Conservation (phyloP, 2,329 filamentous ascomycete species). For the Aspergillus flavus region DNA sequence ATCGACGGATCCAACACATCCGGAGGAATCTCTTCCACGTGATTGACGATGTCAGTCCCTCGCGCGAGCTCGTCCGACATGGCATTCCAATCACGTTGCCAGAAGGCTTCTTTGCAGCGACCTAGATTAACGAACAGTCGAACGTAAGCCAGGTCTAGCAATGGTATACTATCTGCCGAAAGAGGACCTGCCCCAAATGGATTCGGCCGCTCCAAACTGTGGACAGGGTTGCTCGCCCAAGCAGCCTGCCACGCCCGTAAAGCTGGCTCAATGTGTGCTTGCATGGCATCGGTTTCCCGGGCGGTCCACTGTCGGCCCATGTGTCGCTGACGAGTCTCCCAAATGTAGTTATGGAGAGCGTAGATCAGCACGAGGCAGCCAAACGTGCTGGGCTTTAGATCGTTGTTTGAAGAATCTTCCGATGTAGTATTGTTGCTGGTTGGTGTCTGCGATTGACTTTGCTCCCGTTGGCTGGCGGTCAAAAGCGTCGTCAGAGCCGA, state of each 20-base stretch:
- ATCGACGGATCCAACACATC: constrained; percentile 35
- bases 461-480: constrained; percentile 70
- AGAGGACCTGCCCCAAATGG: constrained; percentile 79
- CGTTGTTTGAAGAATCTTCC: constrained; percentile 59
- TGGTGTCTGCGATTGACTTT: constrained; percentile 44
- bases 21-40: constrained; percentile 56
- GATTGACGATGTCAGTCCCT: constrained; percentile 73
- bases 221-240: constrained; percentile 83
- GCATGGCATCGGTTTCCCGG: constrained; percentile 94
- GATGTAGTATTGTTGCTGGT: constrained; percentile 52
- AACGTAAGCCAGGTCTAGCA: constrained; percentile 90
- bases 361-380: constrained; percentile 91
- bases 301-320: constrained; percentile 87
- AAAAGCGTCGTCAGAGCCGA: constrained; percentile 79
- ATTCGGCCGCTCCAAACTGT: constrained; percentile 82
- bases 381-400: constrained; percentile 83
- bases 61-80: constrained; percentile 85
- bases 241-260: constrained; percentile 92
- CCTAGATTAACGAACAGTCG: constrained; percentile 92
- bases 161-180: constrained; percentile 85
- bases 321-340: constrained; percentile 92
- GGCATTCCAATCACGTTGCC: constrained; percentile 89
- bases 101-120: constrained; percentile 87
- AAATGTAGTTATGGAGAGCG: constrained; percentile 95
- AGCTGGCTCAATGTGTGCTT: constrained; percentile 90